Base-by-base conservation (phyloP, 179 eudicot species). In the Silene vulgaris region DNA sequence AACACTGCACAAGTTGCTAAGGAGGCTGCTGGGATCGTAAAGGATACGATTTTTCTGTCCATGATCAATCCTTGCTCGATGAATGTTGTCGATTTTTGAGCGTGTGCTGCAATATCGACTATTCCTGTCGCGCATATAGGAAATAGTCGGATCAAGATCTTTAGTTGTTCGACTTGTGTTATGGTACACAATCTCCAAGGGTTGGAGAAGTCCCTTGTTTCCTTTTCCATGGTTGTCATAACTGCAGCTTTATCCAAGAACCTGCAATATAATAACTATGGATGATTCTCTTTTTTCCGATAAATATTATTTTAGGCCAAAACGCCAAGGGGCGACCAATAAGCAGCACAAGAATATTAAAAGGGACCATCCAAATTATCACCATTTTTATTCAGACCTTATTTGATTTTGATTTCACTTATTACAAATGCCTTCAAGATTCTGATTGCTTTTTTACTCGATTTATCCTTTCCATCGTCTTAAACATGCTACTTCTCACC, bases 31-130 rank as follows among this genome's bases (percentile, higher is more conserved):
- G 84, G 80, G 19, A 81, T 50, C 19, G 75, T 69, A 75, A 79
- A 79, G 75, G 82, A 79, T 19, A 78, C 82, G 3, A 79, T 29
- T 48, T 28, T 79, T 35, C 78, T 30, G 70, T 85, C 84, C 82
- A 82, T 82, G 20, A 78, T 74, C 64, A 19, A 69, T 45, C 87
- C 87, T 54, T 85, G 87, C 72, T 72, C 76, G 40, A 85, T 75
- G 54, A 85, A 85, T 16, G 74, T 35, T 45, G 72, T 69, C 8
- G 57, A 69, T 17, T n/a, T 69, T 21, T 40, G 72, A 43, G 57
- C 72, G 11, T 69, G 54, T 11, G 57, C 56, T 40, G 56, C 72
- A 8, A 2, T 76, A 80, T 69, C 75, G 29, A 81, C 76, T 72
- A 71, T 28, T 2, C 62, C 62, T 26, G 63, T 30, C 54, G 13